Base-by-base conservation (phyloP, 148 eudicot species). In the Cornus controversa region DNA sequence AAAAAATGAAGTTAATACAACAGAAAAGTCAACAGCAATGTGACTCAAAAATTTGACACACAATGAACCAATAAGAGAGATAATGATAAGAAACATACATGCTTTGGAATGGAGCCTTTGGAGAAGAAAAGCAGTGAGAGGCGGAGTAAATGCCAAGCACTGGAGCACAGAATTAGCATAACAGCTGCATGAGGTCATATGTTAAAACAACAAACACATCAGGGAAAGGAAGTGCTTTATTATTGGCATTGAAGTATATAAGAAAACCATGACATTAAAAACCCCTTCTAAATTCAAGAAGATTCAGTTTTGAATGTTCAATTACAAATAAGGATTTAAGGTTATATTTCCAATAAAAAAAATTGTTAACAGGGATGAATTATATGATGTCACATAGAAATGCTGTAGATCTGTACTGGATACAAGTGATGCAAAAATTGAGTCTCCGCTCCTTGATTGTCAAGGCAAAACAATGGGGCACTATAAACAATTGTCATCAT, bases 141-240 rank as follows among this genome's bases (percentile, higher is more conserved):
- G 95, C 22, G 98, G 97, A 34, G 97, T 94, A 71, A 79, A 91
- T 82, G 93, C 84, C 91, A 94, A 84, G 87, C 98, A 94, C 70
- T 94, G 97, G 67, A 94, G 92, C 73, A 91, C 97, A 27, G 80
- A 92, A 82, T 94, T 92, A 45, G 97, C 98, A 81, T 92, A 94
- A 82, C 98, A 94, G 80, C 98, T 94, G 85, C 84, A 83, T 23
- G 50, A 82, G 27, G 13, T 80, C 57, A 50, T 50, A 50, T 50
- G 18, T 45, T 50, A 50, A 15, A 50, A 50, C 57, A 50, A 50
- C 57, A 50, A 11, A 50, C 57, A 50, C 1, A 7, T 16, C 57
- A 50, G 57, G 20, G 20, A 50, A 50, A 50, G 45, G 8, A 50
- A 50, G 15, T 2, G 13, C 45, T 50, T 50, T 50, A 50, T 50